Conservation (phyloP, 2,329 filamentous ascomycete species). For the Rhexocercosporidium sp. region DNA sequence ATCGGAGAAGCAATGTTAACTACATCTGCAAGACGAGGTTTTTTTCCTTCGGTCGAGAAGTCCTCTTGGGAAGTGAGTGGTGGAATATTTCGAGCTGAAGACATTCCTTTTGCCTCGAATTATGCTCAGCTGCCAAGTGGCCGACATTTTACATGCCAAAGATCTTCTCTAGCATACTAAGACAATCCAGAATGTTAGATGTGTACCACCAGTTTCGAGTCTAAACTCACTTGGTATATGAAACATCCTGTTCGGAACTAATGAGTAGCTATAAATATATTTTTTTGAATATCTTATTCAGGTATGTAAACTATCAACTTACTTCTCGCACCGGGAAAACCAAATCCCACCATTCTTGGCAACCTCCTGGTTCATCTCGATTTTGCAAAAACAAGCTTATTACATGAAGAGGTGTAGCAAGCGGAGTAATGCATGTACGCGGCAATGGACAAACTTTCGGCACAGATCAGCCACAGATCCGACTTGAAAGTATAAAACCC, state of each 20-base stretch:
- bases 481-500: neutral
- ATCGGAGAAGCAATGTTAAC: too few relatives aligned
- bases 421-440: neutral
- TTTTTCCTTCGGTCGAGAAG: neutral
- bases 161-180: neutral
- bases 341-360: neutral
- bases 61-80: neutral
- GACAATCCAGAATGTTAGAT: neutral
- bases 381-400: neutral
- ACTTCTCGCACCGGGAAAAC: neutral
- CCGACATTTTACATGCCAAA: neutral
- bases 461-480: conserved; percentile 1
- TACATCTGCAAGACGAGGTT: too few relatives aligned
- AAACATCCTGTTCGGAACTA: neutral
- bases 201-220: neutral
- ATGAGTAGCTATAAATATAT: too few relatives aligned
- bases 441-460: neutral
- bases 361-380: neutral
- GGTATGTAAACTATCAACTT: neutral
- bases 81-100: neutral
- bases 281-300: neutral
- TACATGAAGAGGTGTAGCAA: neutral
- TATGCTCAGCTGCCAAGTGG: neutral
- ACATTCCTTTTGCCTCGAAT: neutral
- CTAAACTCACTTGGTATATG: neutral